Conservation (phyloP, 2,329 filamentous ascomycete species). For the Pseudocercospora pini-densiflorae region DNA sequence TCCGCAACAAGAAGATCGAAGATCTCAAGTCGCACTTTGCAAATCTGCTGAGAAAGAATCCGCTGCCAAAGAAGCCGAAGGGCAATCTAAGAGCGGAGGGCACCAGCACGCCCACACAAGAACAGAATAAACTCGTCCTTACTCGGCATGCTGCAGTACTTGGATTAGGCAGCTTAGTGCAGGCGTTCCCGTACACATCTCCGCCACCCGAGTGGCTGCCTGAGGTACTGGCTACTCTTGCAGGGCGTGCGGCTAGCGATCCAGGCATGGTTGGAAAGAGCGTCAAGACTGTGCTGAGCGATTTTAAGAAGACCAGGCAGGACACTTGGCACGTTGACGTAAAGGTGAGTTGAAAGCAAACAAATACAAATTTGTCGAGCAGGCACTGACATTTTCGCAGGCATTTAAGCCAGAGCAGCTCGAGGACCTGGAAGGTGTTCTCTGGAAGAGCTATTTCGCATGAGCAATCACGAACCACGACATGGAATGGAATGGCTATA, state of each 20-base stretch:
- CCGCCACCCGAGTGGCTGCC: slow-evolving; percentile 95
- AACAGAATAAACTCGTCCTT: slow-evolving; percentile 76
- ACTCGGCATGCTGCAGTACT: slow-evolving; percentile 88
- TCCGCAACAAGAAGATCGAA: slow-evolving; percentile 78
- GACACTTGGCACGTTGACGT: slow-evolving; percentile 99
- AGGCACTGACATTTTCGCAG: slow-evolving; percentile 46
- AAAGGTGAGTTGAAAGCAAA: slow-evolving; percentile 69
- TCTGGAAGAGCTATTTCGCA: slow-evolving; percentile 99
- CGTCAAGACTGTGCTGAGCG: slow-evolving; percentile 89
- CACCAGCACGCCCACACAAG: slow-evolving; percentile 69
- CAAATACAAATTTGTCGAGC: background rate
- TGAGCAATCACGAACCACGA: slow-evolving; percentile 44
- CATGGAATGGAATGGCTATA: background rate
- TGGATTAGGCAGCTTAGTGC: slow-evolving; percentile 85
- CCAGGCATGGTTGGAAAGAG: slow-evolving; percentile 93
- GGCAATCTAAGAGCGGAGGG: slow-evolving; percentile 44
- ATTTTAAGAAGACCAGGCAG: slow-evolving; percentile 99
- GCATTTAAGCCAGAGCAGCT: slow-evolving; percentile 89
- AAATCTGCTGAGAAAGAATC: slow-evolving; percentile 76
- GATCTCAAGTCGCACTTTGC: slow-evolving; percentile 81
- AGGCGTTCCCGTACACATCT: slow-evolving; percentile 94
- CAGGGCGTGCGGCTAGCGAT: slow-evolving; percentile 82
- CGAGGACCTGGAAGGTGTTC: slow-evolving; percentile 91
- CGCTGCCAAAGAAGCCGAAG: slow-evolving; percentile 73
- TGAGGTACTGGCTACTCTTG: slow-evolving; percentile 83